Evolutionary conservation across 129 eudicot species (phyloP).

Genomic region (Daucus carota): DH1_v3.0 NC_030383.2:55625001-55625500

Average conservation of each 20-base stretch:
- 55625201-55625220: background rate
- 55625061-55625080: constrained; percentile 1
- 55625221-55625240: constrained; percentile 21
- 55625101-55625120: background rate
- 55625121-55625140: constrained; percentile 2
- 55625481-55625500: constrained; percentile 30
- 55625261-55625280: constrained; percentile 14
- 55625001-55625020: background rate
- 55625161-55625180: background rate
- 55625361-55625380: constrained; percentile 17
- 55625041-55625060: background rate
- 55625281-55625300: constrained; percentile 9
- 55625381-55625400: constrained; percentile 11
- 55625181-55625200: background rate
- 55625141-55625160: background rate
- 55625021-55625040: background rate
- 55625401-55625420: constrained; percentile 1
- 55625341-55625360: constrained; percentile 20
- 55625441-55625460: constrained; percentile 8
- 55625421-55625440: constrained; percentile 22
- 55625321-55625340: constrained; percentile 19
- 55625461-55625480: constrained; percentile 13
- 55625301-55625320: constrained; percentile 4
- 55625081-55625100: background rate
- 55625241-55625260: constrained; percentile 10